Evolutionary conservation across 2,329 filamentous ascomycete genomes (phyloP), one percentile per base, ranked within the genome.

Genomic region (Paecilomyces sp.): DNA sequence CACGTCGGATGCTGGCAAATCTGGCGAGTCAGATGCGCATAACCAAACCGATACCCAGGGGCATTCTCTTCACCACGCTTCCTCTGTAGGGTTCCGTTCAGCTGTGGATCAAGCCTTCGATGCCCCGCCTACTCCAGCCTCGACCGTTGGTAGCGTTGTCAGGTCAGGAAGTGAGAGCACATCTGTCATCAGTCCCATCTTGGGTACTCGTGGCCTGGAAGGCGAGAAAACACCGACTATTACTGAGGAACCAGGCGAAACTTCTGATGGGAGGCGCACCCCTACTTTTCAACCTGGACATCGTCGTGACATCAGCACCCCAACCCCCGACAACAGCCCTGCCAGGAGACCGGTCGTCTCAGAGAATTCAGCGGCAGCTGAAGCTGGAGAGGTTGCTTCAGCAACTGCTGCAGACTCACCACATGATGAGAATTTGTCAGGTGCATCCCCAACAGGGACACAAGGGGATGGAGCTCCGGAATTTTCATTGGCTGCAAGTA

Each of bases 61-160:
- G 41, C 59, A 68, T 51, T 64, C 70, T 51, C 69, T 85, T n/a
- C 77, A 80, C 6, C 81, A 82, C 62, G 79, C 83, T 62, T 76
- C 80, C 3, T 84, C 83, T 1, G 63, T 79, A 18, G 83, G 83
- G n/a, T 85, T 85, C 66, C 75, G 74, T 36, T 83, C 84, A 1
- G 82, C 84, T 13, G 86, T 89, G 3, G 79, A 88, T 65, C 83
- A 87, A 68, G 86, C 86, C 15, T 89, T 89, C 67, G 85, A 88
- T 66, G 78, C 80, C 54, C 77, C 74, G 28, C 80, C 85, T 62
- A 83, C 84, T 41, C 77, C 78, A 5, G 75, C 80, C 51, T 83
- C 83, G 3, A 76, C 79, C 9, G 81, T 82, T n/a, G 78, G 76
- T 57, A 80, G 76, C 50, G 73, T 85, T n/a, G 77, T 74, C 36